Conservation (phyloP, 352 stramenopile species). For the Phytophthora parvispora region DNA sequence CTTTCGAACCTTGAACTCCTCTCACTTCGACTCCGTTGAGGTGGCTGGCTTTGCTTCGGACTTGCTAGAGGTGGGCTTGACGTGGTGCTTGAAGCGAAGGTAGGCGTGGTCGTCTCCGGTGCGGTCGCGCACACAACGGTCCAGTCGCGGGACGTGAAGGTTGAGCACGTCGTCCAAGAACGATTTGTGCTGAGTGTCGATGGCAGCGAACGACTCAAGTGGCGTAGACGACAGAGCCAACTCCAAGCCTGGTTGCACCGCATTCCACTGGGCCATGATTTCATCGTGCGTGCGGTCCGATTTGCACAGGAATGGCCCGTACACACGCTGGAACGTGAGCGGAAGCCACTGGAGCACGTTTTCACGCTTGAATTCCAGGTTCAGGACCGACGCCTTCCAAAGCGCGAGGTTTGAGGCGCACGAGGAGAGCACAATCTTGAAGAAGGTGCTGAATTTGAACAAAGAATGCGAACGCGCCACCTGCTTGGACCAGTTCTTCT, state of each 20-base stretch:
- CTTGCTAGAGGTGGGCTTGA: conserved; percentile 45
- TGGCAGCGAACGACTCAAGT: conserved; percentile 71
- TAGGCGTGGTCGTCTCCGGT: conserved; percentile 86
- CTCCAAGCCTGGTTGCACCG: conserved; percentile 81
- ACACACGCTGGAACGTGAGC: conserved; percentile 76
- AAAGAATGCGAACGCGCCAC: conserved; percentile 73
- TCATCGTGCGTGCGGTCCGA: conserved; percentile 84
- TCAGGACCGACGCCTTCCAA: conserved; percentile 75
- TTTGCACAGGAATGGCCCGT: conserved; percentile 77
- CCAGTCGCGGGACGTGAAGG: conserved; percentile 81
- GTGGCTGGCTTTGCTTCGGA: conserved; percentile 5
- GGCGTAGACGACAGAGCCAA: conserved; percentile 67
- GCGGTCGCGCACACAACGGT: conserved; percentile 85
- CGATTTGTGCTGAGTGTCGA: conserved; percentile 66
- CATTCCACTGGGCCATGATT: conserved; percentile 72
- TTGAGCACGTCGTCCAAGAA: conserved; percentile 86
- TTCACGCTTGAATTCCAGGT: conserved; percentile 75
- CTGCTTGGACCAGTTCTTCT: conserved; percentile 84
- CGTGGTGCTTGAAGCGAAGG: conserved; percentile 84
- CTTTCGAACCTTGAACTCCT: neutral
- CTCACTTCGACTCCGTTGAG: conserved; percentile 19
- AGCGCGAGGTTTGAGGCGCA: conserved; percentile 72
- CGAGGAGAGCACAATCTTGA: conserved; percentile 79
- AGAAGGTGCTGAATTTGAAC: conserved; percentile 78
- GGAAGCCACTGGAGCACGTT: conserved; percentile 84